Percentiles rank a stretch among this genome's conserved stretches.
These are phyloP conservation scores for Candida ulmi DNA, from an alignment of 805 yeast genomes.

Conservation along the genomic window DNA sequence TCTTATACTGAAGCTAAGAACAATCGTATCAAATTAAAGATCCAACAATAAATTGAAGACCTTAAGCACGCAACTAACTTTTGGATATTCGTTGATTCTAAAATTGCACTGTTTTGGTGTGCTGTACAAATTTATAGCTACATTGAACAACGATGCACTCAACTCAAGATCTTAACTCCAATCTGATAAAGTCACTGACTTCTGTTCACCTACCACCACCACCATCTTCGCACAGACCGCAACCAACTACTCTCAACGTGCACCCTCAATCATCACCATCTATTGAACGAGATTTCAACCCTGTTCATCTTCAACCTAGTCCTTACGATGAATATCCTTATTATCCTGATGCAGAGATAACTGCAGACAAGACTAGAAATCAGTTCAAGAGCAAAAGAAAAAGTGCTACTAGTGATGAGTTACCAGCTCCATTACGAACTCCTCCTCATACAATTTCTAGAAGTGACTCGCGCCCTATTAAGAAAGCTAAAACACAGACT, in stretches of 20 bases:
- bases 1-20: too few relatives aligned
- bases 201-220: conserved; percentile 38
- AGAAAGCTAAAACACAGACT: conserved; percentile 15
- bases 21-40: too few relatives aligned
- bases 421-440: conserved; percentile 18
- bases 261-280: neutral
- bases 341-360: too few relatives aligned
- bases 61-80: too few relatives aligned
- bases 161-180: conserved; percentile 25
- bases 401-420: conserved; percentile 9
- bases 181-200: conserved; percentile 30
- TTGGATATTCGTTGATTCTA: too few relatives aligned
- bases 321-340: neutral
- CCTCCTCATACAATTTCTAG: conserved; percentile 25
- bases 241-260: neutral
- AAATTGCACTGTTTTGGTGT: too few relatives aligned
- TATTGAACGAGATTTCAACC: neutral
- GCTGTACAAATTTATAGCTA: too few relatives aligned
- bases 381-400: conserved; percentile 7
- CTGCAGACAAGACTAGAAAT: too few relatives aligned
- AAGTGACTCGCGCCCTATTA: conserved; percentile 7
- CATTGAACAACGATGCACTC: conserved; percentile 11
- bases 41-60: too few relatives aligned
- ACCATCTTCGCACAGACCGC: conserved; percentile 21
- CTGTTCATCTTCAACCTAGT: neutral